Evolutionary conservation across 225 moss, liverwort and hornwort species (phyloP), one percentile per base, ranked within the genome.

Genomic region (Bryum argenteum): DNA sequence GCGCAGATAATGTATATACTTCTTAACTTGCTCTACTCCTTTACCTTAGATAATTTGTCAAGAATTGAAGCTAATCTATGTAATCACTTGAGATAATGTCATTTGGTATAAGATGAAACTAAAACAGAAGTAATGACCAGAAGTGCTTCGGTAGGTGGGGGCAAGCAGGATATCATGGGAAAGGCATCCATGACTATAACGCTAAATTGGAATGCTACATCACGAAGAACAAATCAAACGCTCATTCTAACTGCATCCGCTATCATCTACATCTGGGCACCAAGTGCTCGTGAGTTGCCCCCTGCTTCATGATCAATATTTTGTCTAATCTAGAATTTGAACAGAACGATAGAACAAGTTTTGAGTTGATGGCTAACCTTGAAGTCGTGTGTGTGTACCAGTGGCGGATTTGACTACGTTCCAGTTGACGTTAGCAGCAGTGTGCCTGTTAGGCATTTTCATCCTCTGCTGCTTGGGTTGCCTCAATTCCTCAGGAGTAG

Each of bases 131-230:
- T 69, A 69, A 75, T 80, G 77, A 80, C 77, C 75, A 80, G 71
- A 75, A 78, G 71, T 75, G 57, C 61, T 75, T 83, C 66, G 82
- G 77, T 80, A 86, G 75, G 75, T 70, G 62, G 82, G 74, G 74
- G 77, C 60, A 73, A 78, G 81, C 87, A 87, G 87, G 87, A 87
- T 77, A 77, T 87, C 40, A 66, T 64, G 62, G 84, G 87, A 41
- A 76, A 52, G 71, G 87, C 84, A 56, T 74, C 79, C 38, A 84
- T 84, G 87, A 84, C 84, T 40, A 79, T 87, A 63, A 77, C 73
- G 26, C 28, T 87, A 61, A 79, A 74, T 67, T 87, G 87, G 87
- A 81, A 81, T 67, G 70, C 68, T 50, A 67, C 66, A 20, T 68
- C 66, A 21, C 1, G 40, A 38, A 60, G 11, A 11, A 66, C 67